Percentiles rank a stretch among this genome's conserved stretches.
phyloP scores from a whole-genome alignment of 192 early-diverging fungal species.

The Physocladia obscura region DNA sequence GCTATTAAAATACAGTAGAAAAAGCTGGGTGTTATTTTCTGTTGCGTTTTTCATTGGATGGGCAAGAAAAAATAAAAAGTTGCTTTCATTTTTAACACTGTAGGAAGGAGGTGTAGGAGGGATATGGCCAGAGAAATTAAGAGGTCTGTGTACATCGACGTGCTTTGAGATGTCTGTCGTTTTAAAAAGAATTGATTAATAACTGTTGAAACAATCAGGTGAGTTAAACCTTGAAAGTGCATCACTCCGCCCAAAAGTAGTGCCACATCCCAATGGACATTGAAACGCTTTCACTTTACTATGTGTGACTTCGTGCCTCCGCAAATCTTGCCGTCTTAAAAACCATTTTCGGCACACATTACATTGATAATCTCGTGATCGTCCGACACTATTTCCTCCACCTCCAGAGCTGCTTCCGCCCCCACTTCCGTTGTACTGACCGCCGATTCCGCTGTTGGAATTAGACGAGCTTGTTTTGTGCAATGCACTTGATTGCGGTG shows the following conservation, averaged over 20 bases:
- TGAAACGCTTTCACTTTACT: constrained; percentile 23
- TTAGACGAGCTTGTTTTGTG: not conserved
- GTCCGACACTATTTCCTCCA: not conserved
- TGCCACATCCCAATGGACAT: constrained; percentile 25
- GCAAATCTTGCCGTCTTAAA: constrained; percentile 9
- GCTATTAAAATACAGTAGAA: too few relatives aligned
- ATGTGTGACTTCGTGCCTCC: constrained; percentile 28
- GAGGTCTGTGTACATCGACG: constrained; percentile 4
- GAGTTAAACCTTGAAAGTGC: constrained; percentile 27
- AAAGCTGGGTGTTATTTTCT: too few relatives aligned
- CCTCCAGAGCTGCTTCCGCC: not conserved
- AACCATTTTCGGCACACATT: constrained; percentile 22
- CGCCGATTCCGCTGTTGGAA: too few relatives aligned
- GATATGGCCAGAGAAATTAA: too few relatives aligned
- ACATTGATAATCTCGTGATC: constrained; percentile 24
- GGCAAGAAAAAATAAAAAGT: too few relatives aligned
- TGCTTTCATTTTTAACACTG: too few relatives aligned
- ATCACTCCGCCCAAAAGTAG: constrained; percentile 23
- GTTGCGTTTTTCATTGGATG: too few relatives aligned
- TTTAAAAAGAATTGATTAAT: not conserved
- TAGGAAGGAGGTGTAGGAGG: too few relatives aligned
- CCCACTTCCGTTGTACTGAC: not conserved
- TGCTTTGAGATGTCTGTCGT: constrained; percentile 18
- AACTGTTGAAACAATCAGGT: not conserved
- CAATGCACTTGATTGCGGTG: not conserved